Base-by-base conservation (phyloP, 192 early-diverging fungal genomes). In the Backusella psychrophila region DNA sequence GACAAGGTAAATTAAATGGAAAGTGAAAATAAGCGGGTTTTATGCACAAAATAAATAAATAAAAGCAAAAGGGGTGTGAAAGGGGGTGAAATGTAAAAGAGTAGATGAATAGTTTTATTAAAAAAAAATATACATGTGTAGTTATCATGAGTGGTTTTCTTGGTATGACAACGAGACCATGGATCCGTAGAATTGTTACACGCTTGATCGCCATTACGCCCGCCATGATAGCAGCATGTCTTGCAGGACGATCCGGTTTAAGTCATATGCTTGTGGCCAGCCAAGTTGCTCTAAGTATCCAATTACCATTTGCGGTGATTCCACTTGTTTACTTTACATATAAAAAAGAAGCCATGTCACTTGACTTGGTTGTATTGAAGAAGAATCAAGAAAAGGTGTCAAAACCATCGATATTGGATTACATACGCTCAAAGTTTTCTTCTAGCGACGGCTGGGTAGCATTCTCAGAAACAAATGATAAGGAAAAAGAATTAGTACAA, bases 271-370 rank as follows among this genome's bases (percentile, higher is more conserved):
- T 96, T 35, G 86, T 95, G 17, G 85, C 84, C 12, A 89, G 85
- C 74, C 94, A 96, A 75, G 93, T 95, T 33, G 92, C 93, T 1
- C 74, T 96, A 8, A 88, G 88, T 76, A 69, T 96, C 33, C 94
- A 96, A 75, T 75, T 96, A 21, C 93, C 94, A 9, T 96, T 96
- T 81, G 93, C 93, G 5, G 91, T 96, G n/a, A 87, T 93, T 79
- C 94, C 93, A 15, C 81, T 95, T 56, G 88, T 94, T 19, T 83
- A 85, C 52, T 92, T 95, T 72, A 93, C 93, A 1, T 72, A 84
- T 39, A 84, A 56, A 82, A 84, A 84, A 59, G 71, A 78, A 3
- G 75, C 89, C 34, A 91, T 91, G 90, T 83, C 78, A 35, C 19
- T 79, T 6, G 71, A 79, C 14, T 34, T 79, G n/a, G 73, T 74